A percentile compares a stretch with the other conserved stretches of the same genome.
Conservation (phyloP, 2,329 filamentous ascomycete genomes). For the Metarhizium brunneum region DNA sequence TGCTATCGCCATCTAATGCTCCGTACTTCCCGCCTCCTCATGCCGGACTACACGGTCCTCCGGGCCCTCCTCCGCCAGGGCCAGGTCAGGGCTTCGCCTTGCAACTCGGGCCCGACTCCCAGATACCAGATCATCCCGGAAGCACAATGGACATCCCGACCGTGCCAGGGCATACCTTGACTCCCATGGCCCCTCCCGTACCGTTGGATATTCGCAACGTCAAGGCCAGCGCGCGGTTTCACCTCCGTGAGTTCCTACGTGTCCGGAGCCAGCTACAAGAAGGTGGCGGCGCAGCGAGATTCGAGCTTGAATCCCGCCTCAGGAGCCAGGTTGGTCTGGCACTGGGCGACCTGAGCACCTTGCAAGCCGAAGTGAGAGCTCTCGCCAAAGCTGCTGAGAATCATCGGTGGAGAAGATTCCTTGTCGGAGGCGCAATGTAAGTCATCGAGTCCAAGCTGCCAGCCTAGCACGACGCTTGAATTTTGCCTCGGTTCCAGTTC, state of each 20-base stretch:
- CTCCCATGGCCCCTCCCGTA: slow-evolving; percentile 12
- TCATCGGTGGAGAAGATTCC: slow-evolving; percentile 42
- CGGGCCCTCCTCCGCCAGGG: not conserved
- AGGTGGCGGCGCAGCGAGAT: slow-evolving; percentile 18
- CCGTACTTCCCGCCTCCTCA: slow-evolving; percentile 10
- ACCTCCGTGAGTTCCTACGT: slow-evolving; percentile 25
- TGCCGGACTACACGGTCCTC: not conserved
- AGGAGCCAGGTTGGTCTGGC: slow-evolving; percentile 31
- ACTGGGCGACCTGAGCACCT: slow-evolving; percentile 32
- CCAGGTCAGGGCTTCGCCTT: slow-evolving; percentile 9
- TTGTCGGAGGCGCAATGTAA: slow-evolving; percentile 43
- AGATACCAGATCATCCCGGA: slow-evolving; percentile 13
- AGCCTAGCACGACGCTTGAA: no score
- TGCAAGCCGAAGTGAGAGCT: slow-evolving; percentile 34
- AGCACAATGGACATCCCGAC: slow-evolving; percentile 12
- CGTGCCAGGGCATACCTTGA: slow-evolving; percentile 10
- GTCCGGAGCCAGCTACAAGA: slow-evolving; percentile 21
- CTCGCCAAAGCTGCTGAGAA: slow-evolving; percentile 35
- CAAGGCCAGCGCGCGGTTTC: slow-evolving; percentile 25
- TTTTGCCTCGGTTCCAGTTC: not conserved
- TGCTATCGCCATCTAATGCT: slow-evolving; percentile 12
- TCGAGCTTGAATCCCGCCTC: slow-evolving; percentile 33
- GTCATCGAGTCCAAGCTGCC: slow-evolving; percentile 12
- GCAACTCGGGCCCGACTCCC: slow-evolving; percentile 11
- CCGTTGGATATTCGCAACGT: slow-evolving; percentile 19